These are phyloP conservation scores for Penicillium bovifimosum DNA, from an alignment of 495 filamentous ascomycete species.

Conservation along the genomic window DNA sequence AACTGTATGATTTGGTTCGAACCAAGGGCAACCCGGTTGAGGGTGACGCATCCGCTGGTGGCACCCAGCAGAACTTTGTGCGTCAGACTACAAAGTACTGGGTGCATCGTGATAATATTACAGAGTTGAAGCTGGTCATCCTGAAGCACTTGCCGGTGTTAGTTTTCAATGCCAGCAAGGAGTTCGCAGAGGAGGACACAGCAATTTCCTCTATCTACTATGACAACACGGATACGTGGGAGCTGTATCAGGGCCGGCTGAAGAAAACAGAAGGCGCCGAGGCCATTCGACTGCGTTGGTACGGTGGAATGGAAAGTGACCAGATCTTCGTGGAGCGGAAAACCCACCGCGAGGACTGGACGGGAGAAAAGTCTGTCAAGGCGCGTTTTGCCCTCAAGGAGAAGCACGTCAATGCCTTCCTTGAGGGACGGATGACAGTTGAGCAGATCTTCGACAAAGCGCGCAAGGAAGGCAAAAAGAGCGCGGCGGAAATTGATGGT, in stretches of 20 bases:
- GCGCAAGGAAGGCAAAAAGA: slow-evolving; percentile 89
- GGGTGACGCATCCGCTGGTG: slow-evolving; percentile 87
- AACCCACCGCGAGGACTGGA: slow-evolving; percentile 98
- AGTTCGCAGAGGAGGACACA: slow-evolving; percentile 82
- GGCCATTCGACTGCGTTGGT: slow-evolving; percentile 94
- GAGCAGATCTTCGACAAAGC: slow-evolving; percentile 88
- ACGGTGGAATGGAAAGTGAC: slow-evolving; percentile 90
- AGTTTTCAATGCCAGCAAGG: slow-evolving; percentile 96
- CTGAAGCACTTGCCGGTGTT: slow-evolving; percentile 96
- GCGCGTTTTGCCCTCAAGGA: slow-evolving; percentile 92
- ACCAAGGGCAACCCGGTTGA: slow-evolving; percentile 88
- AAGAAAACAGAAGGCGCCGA: slow-evolving; percentile 98
- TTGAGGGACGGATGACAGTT: slow-evolving; percentile 75
- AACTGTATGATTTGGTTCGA: slow-evolving; percentile 88
- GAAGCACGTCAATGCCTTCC: slow-evolving; percentile 89
- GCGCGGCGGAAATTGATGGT: slow-evolving; percentile 79
- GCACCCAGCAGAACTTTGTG: slow-evolving; percentile 90
- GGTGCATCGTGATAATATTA: slow-evolving; percentile 98
- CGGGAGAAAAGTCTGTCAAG: slow-evolving; percentile 97
- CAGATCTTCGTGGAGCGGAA: slow-evolving; percentile 97
- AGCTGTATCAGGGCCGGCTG: slow-evolving; percentile 85
- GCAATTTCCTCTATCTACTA: slow-evolving; percentile 98
- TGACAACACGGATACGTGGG: slow-evolving; percentile 89
- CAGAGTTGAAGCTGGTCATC: slow-evolving; percentile 94
- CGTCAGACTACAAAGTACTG: slow-evolving; percentile 99